Evolutionary conservation across 805 yeast genomes (phyloP).

Genomic region (Metschnikowia picachoensis): DNA sequence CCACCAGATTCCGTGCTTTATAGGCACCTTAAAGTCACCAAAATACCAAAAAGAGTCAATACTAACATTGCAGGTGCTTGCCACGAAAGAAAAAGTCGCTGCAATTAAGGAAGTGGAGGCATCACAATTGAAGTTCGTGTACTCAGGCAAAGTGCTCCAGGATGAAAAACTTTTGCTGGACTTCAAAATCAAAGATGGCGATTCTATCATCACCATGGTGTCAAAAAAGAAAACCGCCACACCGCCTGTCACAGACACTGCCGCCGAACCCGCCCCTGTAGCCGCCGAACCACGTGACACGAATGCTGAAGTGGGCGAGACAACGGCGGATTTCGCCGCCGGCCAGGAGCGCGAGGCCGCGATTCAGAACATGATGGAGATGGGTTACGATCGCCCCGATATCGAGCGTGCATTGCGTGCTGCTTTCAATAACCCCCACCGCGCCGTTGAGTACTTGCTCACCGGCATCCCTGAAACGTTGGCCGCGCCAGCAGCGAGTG

Average conservation of each 20-base stretch:
- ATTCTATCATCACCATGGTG: constrained; percentile 90
- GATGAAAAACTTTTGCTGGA: constrained; percentile 73
- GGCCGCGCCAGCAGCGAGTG: constrained; percentile 22
- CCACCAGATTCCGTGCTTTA: too few relatives aligned
- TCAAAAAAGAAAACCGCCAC: constrained; percentile 40
- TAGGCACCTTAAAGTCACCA: too few relatives aligned
- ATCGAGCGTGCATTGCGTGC: constrained; percentile 91
- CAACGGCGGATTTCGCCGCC: constrained; percentile 59
- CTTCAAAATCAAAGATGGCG: constrained; percentile 77
- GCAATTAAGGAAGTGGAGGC: constrained; percentile 63
- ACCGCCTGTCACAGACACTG: constrained; percentile 4
- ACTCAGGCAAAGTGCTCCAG: constrained; percentile 84
- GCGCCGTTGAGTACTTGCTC: constrained; percentile 92
- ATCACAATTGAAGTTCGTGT: constrained; percentile 80
- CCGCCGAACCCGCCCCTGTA: constrained; percentile 2
- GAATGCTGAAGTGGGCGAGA: too few relatives aligned
- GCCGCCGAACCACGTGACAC: too few relatives aligned
- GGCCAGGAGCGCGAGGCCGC: constrained; percentile 79
- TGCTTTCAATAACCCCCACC: constrained; percentile 95
- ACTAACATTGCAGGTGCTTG: constrained; percentile 40
- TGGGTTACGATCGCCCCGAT: constrained; percentile 89
- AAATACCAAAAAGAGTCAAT: neutral
- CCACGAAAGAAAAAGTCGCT: constrained; percentile 74
- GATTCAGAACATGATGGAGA: constrained; percentile 79
- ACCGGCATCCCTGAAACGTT: constrained; percentile 80